Evolutionary conservation across 805 yeast species (phyloP).

Genomic region (Metschnikowia amazonensis): DNA sequence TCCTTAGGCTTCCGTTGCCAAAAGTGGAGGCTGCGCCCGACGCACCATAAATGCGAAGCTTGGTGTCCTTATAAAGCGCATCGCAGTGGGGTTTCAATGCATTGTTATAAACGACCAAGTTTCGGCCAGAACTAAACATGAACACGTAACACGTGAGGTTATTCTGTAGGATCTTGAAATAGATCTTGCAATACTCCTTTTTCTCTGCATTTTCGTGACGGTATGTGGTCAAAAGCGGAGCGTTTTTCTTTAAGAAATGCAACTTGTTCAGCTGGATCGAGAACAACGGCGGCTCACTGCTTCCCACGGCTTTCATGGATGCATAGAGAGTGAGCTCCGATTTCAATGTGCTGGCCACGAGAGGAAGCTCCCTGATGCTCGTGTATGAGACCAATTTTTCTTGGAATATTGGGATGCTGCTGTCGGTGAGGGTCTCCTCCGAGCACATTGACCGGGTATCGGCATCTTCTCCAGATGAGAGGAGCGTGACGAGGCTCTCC

Average conservation of each 20-base stretch:
- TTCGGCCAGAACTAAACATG: constrained; percentile 19
- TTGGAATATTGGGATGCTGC: constrained; percentile 11
- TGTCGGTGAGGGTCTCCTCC: constrained; percentile 16
- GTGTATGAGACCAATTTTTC: constrained; percentile 13
- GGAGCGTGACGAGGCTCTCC: constrained; percentile 13
- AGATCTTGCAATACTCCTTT: constrained; percentile 27
- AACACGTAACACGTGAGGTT: constrained; percentile 29
- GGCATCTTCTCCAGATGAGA: constrained; percentile 3
- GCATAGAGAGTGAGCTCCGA: constrained; percentile 13
- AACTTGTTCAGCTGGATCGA: constrained; percentile 16
- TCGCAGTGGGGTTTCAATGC: constrained; percentile 31
- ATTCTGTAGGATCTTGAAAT: constrained; percentile 26
- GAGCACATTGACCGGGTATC: constrained; percentile 11
- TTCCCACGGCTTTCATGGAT: constrained; percentile 10
- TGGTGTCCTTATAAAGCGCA: constrained; percentile 24
- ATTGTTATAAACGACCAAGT: constrained; percentile 25
- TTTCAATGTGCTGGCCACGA: constrained; percentile 13
- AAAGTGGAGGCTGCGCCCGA: constrained; percentile 35
- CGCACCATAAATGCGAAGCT: constrained; percentile 29
- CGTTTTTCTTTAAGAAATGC: constrained; percentile 24
- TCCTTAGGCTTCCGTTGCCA: constrained; percentile 28
- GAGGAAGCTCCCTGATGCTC: constrained; percentile 15
- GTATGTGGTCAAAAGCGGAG: constrained; percentile 28
- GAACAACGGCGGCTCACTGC: constrained; percentile 12
- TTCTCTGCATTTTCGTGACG: constrained; percentile 16